Evolutionary conservation across 805 yeast genomes (phyloP).

Genomic region (Metschnikowia cubensis): DNA sequence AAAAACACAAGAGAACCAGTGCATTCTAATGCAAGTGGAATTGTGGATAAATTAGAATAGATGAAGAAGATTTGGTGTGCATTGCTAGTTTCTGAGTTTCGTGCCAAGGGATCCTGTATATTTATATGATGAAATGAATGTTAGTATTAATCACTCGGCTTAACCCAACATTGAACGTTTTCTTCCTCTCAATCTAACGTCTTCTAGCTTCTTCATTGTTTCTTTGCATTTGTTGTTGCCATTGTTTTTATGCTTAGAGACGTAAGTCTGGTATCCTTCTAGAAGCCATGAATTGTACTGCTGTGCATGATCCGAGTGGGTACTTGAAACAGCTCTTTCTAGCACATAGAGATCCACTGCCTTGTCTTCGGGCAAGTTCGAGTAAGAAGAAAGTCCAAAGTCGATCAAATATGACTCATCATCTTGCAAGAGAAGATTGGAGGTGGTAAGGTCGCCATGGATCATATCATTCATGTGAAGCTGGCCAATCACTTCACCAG

Average conservation of each 20-base stretch:
- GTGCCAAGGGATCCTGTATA: background rate
- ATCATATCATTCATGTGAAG: slow-evolving; percentile 75
- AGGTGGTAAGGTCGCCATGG: slow-evolving; percentile 93
- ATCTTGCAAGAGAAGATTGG: slow-evolving; percentile 63
- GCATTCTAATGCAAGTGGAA: slow-evolving; percentile 17
- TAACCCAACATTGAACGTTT: slow-evolving; percentile 90
- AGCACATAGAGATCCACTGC: slow-evolving; percentile 96
- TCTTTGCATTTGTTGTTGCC: slow-evolving; percentile 47
- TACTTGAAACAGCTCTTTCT: slow-evolving; percentile 86
- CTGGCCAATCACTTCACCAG: slow-evolving; percentile 65
- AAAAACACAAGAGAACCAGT: slow-evolving; percentile 37
- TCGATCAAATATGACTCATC: slow-evolving; percentile 67
- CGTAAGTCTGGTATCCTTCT: slow-evolving; percentile 53
- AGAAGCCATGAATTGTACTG: slow-evolving; percentile 66
- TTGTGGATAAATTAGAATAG: slow-evolving; percentile 19
- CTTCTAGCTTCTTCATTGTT: slow-evolving; percentile 63
- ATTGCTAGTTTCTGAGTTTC: background rate
- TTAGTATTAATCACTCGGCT: background rate
- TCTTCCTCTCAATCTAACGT: slow-evolving; percentile 87
- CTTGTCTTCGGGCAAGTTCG: slow-evolving; percentile 79
- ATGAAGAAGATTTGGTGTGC: background rate
- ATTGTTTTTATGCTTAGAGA: slow-evolving; percentile 17
- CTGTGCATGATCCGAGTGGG: slow-evolving; percentile 75
- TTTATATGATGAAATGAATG: background rate
- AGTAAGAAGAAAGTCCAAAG: slow-evolving; percentile 82